phyloP scores from a whole-genome alignment of 306 rosid genomes.

The Arachis hypogaea region DNA sequence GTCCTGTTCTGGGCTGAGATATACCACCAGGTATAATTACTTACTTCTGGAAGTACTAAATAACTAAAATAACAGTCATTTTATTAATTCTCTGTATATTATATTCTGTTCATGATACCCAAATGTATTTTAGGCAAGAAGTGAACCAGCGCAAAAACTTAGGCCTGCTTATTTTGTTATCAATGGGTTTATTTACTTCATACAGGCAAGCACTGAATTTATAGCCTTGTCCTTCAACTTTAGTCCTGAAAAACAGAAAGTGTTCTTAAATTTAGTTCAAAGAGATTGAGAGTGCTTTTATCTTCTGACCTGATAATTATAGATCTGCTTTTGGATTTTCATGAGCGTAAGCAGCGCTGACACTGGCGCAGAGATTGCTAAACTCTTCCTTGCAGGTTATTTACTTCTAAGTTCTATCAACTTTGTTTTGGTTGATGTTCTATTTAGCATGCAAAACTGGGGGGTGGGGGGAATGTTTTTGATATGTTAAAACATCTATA shows the following conservation, averaged over 20 bases:
- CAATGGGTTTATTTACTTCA: slow-evolving; percentile 63
- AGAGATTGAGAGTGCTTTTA: slow-evolving; percentile 5
- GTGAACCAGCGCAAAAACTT: slow-evolving; percentile 63
- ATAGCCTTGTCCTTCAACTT: slow-evolving; percentile 20
- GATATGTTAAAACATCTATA: not conserved
- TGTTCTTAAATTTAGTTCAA: slow-evolving; percentile 3
- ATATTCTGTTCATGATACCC: slow-evolving; percentile 30
- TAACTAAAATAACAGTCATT: not conserved
- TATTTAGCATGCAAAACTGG: not conserved
- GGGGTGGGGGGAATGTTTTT: not conserved
- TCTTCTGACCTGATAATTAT: slow-evolving; percentile 31
- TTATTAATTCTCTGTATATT: not conserved
- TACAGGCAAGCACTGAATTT: slow-evolving; percentile 52
- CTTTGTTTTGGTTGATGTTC: slow-evolving; percentile 8
- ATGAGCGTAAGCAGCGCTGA: slow-evolving; percentile 47
- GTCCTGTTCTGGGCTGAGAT: slow-evolving; percentile 91
- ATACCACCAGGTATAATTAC: slow-evolving; percentile 66
- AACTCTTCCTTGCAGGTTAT: slow-evolving; percentile 75
- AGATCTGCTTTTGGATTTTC: slow-evolving; percentile 75
- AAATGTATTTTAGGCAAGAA: slow-evolving; percentile 67
- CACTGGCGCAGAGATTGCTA: slow-evolving; percentile 54
- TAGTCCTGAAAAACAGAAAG: slow-evolving; percentile 17
- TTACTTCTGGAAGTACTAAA: slow-evolving; percentile 13
- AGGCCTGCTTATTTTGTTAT: slow-evolving; percentile 62
- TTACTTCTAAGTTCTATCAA: slow-evolving; percentile 10